These are phyloP conservation scores for Xylaria multiplex DNA, from an alignment of 2,329 filamentous ascomycete genomes.

Conservation along the genomic window DNA sequence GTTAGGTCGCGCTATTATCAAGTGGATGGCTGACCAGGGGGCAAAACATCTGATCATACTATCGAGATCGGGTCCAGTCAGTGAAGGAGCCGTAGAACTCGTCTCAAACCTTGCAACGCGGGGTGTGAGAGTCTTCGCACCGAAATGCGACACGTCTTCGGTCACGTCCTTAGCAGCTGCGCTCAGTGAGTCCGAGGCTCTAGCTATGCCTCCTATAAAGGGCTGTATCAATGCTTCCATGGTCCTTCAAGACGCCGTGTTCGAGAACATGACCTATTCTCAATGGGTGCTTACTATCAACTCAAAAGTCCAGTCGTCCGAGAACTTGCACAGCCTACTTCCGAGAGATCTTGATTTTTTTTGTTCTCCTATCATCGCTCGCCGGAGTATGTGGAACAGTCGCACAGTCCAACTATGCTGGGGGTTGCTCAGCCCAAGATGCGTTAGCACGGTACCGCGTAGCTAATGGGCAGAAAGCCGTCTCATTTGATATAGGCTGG, in stretches of 20 bases:
- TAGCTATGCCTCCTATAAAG: constrained; percentile 49
- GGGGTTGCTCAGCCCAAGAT: constrained; percentile 44
- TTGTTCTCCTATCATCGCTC: constrained; percentile 46
- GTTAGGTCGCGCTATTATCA: constrained; percentile 43
- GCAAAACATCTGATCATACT: constrained; percentile 43
- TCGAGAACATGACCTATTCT: constrained; percentile 44
- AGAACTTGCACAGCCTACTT: constrained; percentile 41
- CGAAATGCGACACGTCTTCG: constrained; percentile 43
- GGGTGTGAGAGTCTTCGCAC: constrained; percentile 36
- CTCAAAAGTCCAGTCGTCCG: constrained; percentile 41
- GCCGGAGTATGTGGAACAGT: constrained; percentile 41
- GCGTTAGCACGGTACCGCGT: constrained; percentile 42
- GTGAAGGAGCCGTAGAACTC: constrained; percentile 34
- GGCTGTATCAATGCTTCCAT: constrained; percentile 58
- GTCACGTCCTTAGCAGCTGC: constrained; percentile 24
- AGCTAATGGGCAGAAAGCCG: constrained; percentile 37
- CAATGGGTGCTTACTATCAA: constrained; percentile 43
- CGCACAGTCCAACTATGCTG: constrained; percentile 45
- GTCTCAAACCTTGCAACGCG: constrained; percentile 33
- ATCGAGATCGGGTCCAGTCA: constrained; percentile 41
- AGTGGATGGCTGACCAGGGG: constrained; percentile 43
- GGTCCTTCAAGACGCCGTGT: constrained; percentile 50
- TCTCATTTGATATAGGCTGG: constrained; percentile 45
- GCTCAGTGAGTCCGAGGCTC: constrained; percentile 33
- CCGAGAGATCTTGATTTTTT: constrained; percentile 44